phyloP scores from a whole-genome alignment of 345 rosid species.

The Ceriops decandra region DNA sequence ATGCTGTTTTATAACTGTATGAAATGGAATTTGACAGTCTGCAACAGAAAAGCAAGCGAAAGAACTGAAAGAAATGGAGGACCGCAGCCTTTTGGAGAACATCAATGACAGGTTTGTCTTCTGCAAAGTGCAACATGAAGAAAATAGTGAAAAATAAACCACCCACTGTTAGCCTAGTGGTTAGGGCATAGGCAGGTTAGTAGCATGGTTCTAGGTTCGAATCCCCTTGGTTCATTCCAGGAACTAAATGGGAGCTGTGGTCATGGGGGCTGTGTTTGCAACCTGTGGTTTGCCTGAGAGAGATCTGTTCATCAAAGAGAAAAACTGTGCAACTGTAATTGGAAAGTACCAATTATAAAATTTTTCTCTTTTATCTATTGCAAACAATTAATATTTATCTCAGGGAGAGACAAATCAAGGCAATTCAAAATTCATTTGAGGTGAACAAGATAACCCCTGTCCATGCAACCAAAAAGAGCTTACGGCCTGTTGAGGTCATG shows the following conservation, averaged over 20 bases:
- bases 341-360: neutral
- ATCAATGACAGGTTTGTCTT: constrained; percentile 68
- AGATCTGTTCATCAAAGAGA: neutral
- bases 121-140: constrained; percentile 15
- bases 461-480: constrained; percentile 80
- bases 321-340: neutral
- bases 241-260: too few relatives aligned
- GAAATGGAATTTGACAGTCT: constrained; percentile 54
- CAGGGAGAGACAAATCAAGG: constrained; percentile 95
- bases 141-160: neutral
- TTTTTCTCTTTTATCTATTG: constrained; percentile 3
- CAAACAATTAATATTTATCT: constrained; percentile 13
- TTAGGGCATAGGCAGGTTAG: too few relatives aligned
- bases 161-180: too few relatives aligned
- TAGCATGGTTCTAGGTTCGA: too few relatives aligned
- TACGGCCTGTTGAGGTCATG: constrained; percentile 67
- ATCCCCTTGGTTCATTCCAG: too few relatives aligned
- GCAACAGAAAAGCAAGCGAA: constrained; percentile 93
- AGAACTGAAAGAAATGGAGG: constrained; percentile 79
- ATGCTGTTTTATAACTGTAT: constrained; percentile 9
- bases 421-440: constrained; percentile 81
- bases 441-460: constrained; percentile 73
- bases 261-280: too few relatives aligned
- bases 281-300: too few relatives aligned
- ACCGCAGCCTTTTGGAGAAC: constrained; percentile 61